A percentile compares a stretch with the other conserved stretches of the same genome.
phyloP scores from a whole-genome alignment of 805 yeast genomes.

The Ogataea sp. region DNA sequence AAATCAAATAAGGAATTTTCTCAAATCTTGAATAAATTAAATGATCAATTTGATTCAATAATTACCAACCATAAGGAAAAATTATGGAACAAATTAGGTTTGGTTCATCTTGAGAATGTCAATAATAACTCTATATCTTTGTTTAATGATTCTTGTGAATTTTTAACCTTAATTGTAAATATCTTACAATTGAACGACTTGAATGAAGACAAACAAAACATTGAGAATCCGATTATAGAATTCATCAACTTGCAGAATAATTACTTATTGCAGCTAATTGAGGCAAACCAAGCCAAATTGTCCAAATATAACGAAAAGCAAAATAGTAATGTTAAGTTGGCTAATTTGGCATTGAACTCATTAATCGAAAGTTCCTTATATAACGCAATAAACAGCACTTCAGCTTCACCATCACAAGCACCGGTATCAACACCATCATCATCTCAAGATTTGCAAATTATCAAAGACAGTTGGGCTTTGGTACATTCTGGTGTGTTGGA shows the following conservation, averaged over 20 bases:
- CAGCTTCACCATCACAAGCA: conserved; percentile 26
- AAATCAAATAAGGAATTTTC: conserved; percentile 3
- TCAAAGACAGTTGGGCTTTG: conserved; percentile 61
- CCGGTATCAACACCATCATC: conserved; percentile 5
- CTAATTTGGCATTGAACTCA: too few relatives aligned
- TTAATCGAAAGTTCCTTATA: too few relatives aligned
- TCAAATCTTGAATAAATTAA: conserved; percentile 39
- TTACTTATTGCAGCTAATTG: conserved; percentile 29
- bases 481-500: too few relatives aligned
- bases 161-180: conserved; percentile 39
- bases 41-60: conserved; percentile 47
- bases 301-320: too few relatives aligned
- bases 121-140: conserved; percentile 1
- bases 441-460: conserved; percentile 40
- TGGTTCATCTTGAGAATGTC: conserved; percentile 22
- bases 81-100: conserved; percentile 42
- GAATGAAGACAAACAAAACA: conserved; percentile 30
- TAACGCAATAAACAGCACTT: too few relatives aligned
- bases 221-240: conserved; percentile 52
- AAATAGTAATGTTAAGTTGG: too few relatives aligned
- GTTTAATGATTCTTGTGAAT: conserved; percentile 12
- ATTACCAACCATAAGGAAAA: conserved; percentile 46
- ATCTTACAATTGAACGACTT: conserved; percentile 58
- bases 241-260: conserved; percentile 50
- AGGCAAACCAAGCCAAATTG: too few relatives aligned